These are phyloP conservation scores for Russula sp. DNA, from an alignment of 768 basidiomycete genomes.

Conservation along the genomic window DNA sequence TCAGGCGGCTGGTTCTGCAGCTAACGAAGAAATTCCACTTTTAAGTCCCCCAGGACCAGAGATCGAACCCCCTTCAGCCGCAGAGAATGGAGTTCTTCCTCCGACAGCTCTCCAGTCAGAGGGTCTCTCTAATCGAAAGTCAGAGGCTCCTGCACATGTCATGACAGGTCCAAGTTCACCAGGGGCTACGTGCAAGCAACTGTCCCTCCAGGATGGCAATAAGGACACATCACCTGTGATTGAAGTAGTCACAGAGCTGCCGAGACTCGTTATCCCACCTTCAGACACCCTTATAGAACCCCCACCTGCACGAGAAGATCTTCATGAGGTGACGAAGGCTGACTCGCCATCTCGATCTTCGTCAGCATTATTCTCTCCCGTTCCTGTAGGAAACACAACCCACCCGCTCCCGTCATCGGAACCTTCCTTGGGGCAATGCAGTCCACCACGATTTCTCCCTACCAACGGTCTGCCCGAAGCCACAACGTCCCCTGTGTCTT, in stretches of 20 bases:
- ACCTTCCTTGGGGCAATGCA: constrained; percentile 12
- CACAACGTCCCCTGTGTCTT: constrained; percentile 23
- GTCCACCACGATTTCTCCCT: constrained; percentile 4
- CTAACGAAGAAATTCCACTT: not conserved
- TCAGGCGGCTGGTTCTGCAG: not conserved
- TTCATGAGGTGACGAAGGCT: constrained; percentile 1
- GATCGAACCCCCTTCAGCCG: not conserved
- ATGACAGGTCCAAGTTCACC: not conserved
- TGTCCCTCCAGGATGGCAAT: not conserved
- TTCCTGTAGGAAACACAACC: not conserved
- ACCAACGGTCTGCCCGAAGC: constrained; percentile 7
- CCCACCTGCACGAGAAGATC: not conserved
- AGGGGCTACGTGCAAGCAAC: not conserved
- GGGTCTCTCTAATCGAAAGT: not conserved
- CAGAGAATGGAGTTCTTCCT: not conserved
- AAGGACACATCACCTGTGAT: not conserved
- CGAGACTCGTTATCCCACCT: constrained; percentile 12
- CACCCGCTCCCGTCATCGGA: not conserved
- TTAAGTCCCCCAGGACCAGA: not conserved
- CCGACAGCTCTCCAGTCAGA: not conserved
- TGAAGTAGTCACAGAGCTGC: not conserved
- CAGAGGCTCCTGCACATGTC: not conserved
- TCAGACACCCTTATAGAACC: not conserved
- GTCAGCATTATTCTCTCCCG: constrained; percentile 7
- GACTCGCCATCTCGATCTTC: constrained; percentile 7